Evolutionary conservation across 2,329 filamentous ascomycete genomes (phyloP).

Genomic region (Aspergillus piperis): DNA sequence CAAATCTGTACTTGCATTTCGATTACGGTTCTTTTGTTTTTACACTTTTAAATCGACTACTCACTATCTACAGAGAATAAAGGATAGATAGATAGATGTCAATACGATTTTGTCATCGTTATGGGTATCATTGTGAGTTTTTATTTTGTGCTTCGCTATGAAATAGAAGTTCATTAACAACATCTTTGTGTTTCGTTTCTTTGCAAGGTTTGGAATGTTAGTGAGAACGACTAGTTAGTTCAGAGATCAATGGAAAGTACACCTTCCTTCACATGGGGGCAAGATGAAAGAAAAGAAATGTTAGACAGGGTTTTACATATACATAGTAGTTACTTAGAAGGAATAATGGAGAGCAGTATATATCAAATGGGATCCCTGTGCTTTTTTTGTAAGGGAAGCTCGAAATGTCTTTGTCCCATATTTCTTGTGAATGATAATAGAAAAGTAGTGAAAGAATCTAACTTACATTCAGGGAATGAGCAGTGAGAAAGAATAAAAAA

Average conservation of each 20-base stretch:
- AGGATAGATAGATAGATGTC: too few relatives aligned
- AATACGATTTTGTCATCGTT: too few relatives aligned
- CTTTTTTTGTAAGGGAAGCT: not conserved
- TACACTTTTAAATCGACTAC: too few relatives aligned
- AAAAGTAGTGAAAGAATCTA: conserved; percentile 14
- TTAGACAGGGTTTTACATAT: too few relatives aligned
- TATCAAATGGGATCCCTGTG: not conserved
- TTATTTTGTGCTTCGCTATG: not conserved
- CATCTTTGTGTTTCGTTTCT: too few relatives aligned
- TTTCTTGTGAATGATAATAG: conserved; percentile 8
- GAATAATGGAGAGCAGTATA: too few relatives aligned
- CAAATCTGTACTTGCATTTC: too few relatives aligned
- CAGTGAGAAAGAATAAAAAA: conserved; percentile 8
- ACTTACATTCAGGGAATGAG: conserved; percentile 17
- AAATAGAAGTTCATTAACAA: too few relatives aligned
- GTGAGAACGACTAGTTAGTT: not conserved
- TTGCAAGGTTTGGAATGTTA: too few relatives aligned
- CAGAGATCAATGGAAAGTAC: not conserved
- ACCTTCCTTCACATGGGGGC: not conserved
- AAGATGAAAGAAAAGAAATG: not conserved
- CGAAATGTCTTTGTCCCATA: conserved; percentile 4
- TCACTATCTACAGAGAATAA: too few relatives aligned
- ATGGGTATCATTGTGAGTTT: not conserved
- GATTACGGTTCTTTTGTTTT: too few relatives aligned
- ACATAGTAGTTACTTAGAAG: too few relatives aligned